A percentile compares a stretch with the other conserved stretches of the same genome.
Evolutionary conservation across 345 rosid species (phyloP).

Genomic region (Physaria fendleri): DNA sequence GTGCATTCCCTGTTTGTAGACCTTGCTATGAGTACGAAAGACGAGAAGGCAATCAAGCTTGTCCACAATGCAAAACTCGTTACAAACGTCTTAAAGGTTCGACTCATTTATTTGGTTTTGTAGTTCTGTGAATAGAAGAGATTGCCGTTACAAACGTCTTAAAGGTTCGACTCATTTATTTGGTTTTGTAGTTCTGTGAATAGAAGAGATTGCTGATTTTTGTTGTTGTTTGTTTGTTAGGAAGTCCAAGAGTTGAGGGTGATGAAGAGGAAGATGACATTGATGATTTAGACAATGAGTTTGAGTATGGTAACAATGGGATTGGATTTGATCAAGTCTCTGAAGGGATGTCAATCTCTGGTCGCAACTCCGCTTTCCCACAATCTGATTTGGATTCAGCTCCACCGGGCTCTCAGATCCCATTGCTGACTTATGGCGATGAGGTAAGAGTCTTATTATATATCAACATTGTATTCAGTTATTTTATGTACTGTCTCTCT

Average conservation of each 20-base stretch:
- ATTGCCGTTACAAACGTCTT: slow-evolving; percentile 86
- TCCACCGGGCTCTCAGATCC: slow-evolving; percentile 47
- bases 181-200: not conserved
- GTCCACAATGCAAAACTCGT: slow-evolving; percentile 93
- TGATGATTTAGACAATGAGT: slow-evolving; percentile 85
- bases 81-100: slow-evolving; percentile 88
- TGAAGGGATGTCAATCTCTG: too few species aligned
- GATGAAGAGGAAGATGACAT: slow-evolving; percentile 80
- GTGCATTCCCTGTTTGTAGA: slow-evolving; percentile 96
- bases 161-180: slow-evolving; percentile 43
- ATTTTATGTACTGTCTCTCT: too few species aligned
- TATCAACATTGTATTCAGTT: not conserved
- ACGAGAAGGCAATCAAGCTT: slow-evolving; percentile 85
- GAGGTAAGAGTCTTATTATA: too few species aligned
- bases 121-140: too few species aligned
- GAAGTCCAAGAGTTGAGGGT: slow-evolving; percentile 67
- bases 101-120: not conserved
- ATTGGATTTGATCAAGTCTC: slow-evolving; percentile 42
- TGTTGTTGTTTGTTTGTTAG: too few species aligned
- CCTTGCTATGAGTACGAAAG: slow-evolving; percentile 88
- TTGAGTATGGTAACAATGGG: slow-evolving; percentile 29
- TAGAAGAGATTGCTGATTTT: too few species aligned
- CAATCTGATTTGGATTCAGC: slow-evolving; percentile 53
- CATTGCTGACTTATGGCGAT: slow-evolving; percentile 61
- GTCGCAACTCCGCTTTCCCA: slow-evolving; percentile 43